Conservation (phyloP, 2,329 filamentous ascomycete genomes). For the Aureobasidium zeae region DNA sequence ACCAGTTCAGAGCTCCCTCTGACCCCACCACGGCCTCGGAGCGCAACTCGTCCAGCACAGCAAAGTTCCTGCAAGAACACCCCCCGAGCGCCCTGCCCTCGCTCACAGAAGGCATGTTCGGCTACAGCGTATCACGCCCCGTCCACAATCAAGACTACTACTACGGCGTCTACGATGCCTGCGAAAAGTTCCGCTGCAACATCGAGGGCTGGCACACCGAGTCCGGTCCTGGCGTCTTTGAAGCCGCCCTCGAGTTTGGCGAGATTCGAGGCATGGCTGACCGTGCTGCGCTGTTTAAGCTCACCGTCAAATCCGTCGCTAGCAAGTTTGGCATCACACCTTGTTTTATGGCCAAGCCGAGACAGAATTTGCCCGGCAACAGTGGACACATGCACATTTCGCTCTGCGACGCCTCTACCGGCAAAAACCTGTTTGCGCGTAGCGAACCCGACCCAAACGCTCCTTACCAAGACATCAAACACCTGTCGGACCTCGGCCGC, state of each 20-base stretch:
- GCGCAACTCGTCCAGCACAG: slow-evolving; percentile 58
- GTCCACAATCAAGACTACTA: slow-evolving; percentile 89
- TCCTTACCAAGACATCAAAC: slow-evolving; percentile 62
- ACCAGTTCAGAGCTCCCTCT: slow-evolving; percentile 67
- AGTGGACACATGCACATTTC: slow-evolving; percentile 95
- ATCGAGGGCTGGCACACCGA: slow-evolving; percentile 96
- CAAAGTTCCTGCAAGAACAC: slow-evolving; percentile 64
- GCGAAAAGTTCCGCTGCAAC: slow-evolving; percentile 65
- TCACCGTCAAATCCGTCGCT: slow-evolving; percentile 81
- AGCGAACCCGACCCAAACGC: slow-evolving; percentile 61
- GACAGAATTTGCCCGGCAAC: slow-evolving; percentile 83
- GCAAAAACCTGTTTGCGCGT: slow-evolving; percentile 75
- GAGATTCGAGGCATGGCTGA: slow-evolving; percentile 87
- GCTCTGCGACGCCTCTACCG: slow-evolving; percentile 60
- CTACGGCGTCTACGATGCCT: slow-evolving; percentile 76
- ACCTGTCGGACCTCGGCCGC: slow-evolving; percentile 78
- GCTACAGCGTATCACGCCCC: slow-evolving; percentile 79
- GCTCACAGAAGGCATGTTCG: slow-evolving; percentile 90
- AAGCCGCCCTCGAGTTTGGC: slow-evolving; percentile 86
- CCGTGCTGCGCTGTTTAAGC: slow-evolving; percentile 85
- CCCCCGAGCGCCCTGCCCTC: slow-evolving; percentile 63
- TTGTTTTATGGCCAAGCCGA: slow-evolving; percentile 97
- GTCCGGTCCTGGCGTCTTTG: slow-evolving; percentile 86
- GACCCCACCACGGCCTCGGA: slow-evolving; percentile 34
- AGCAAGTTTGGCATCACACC: slow-evolving; percentile 85